Conservation (phyloP, 225 moss, liverwort and hornwort genomes). For the Antitrichia curtipendula region DNA sequence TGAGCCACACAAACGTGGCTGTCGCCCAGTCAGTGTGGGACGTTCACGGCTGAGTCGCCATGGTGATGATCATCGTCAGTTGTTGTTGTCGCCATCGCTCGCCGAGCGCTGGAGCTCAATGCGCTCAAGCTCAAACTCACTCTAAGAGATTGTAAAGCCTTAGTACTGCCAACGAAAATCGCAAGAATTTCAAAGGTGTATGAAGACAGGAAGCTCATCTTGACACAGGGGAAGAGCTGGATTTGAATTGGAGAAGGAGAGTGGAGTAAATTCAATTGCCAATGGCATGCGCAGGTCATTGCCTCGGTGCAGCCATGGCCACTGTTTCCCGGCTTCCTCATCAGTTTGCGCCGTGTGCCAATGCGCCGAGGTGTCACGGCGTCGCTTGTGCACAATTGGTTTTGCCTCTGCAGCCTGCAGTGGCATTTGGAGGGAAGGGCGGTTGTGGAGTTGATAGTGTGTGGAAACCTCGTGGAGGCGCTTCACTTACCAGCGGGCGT, state of each 20-base stretch:
- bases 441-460: not conserved
- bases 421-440: not conserved
- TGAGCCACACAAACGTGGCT: constrained; percentile 22
- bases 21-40: not conserved
- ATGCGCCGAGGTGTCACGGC: constrained; percentile 8
- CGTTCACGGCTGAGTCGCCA: not conserved
- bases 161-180: not conserved
- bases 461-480: constrained; percentile 2
- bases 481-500: not conserved
- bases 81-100: not conserved
- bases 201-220: not conserved
- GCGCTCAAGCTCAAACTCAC: not conserved
- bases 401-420: constrained; percentile 2
- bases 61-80: not conserved
- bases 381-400: not conserved
- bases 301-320: constrained; percentile 25
- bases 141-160: not conserved
- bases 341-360: constrained; percentile 1
- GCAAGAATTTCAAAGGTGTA: not conserved
- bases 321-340: constrained; percentile 10
- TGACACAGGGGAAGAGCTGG: not conserved
- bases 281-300: constrained; percentile 36
- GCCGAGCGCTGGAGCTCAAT: not conserved
- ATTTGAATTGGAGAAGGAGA: not conserved
- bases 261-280: not conserved